Conservation (phyloP, 352 stramenopile genomes). For the Phytophthora citricola region DNA sequence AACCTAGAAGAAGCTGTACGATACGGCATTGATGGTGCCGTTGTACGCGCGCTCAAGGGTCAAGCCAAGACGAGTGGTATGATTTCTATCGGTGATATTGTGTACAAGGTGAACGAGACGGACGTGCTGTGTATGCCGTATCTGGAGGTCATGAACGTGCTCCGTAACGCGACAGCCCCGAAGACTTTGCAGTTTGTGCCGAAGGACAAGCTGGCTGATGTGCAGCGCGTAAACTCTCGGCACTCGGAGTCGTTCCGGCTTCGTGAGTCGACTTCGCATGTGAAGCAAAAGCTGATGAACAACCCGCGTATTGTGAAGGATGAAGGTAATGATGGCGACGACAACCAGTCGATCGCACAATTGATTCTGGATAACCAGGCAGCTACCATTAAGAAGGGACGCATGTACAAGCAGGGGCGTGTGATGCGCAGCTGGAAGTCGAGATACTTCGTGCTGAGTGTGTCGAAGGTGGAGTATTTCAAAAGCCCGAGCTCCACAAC, state of each 20-base stretch:
- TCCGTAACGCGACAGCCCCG: constrained; percentile 67
- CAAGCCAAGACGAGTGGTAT: constrained; percentile 85
- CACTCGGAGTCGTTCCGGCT: constrained; percentile 81
- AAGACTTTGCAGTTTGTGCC: constrained; percentile 88
- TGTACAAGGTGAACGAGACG: constrained; percentile 88
- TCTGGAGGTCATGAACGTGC: constrained; percentile 82
- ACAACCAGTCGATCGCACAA: constrained; percentile 84
- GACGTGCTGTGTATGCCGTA: constrained; percentile 89
- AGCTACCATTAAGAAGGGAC: constrained; percentile 88
- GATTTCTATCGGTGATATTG: constrained; percentile 86
- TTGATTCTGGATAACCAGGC: constrained; percentile 87
- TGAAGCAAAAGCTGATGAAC: constrained; percentile 77
- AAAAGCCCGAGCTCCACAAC: constrained; percentile 84
- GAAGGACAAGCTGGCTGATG: constrained; percentile 85
- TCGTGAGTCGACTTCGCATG: constrained; percentile 62
- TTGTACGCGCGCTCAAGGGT: constrained; percentile 83
- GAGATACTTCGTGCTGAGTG: constrained; percentile 88
- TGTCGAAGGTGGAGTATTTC: constrained; percentile 88
- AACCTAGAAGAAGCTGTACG: constrained; percentile 87
- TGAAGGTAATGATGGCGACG: constrained; percentile 70
- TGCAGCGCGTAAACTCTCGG: constrained; percentile 84
- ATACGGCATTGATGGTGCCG: constrained; percentile 83
- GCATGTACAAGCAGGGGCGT: constrained; percentile 88
- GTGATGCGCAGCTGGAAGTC: constrained; percentile 89
- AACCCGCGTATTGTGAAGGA: constrained; percentile 79